Evolutionary conservation across 805 yeast genomes (phyloP).

Genomic region (Teunomyces funiuensis): DNA sequence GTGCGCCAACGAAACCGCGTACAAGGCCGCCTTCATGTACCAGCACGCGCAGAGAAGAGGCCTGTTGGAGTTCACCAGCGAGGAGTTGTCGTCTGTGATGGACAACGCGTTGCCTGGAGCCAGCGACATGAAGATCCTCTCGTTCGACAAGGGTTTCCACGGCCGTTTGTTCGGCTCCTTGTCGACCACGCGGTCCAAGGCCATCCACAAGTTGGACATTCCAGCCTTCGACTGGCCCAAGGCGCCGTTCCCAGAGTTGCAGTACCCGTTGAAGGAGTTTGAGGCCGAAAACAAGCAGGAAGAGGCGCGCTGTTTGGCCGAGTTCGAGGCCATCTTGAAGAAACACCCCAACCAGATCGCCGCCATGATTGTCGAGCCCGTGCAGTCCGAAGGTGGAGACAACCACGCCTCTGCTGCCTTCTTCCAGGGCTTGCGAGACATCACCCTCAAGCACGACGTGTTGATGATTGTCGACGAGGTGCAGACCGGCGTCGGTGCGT

Average conservation of each 20-base stretch:
- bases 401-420: constrained; percentile 64
- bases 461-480: constrained; percentile 71
- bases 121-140: constrained; percentile 52
- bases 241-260: constrained; percentile 46
- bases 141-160: constrained; percentile 56
- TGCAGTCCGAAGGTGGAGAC: constrained; percentile 77
- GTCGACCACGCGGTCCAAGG: constrained; percentile 56
- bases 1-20: constrained; percentile 69
- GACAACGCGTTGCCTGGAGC: constrained; percentile 52
- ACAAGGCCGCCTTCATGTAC: constrained; percentile 69
- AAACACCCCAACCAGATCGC: constrained; percentile 47
- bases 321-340: constrained; percentile 39
- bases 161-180: constrained; percentile 57
- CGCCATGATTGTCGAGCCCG: constrained; percentile 57
- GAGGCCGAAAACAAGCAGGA: constrained; percentile 44
- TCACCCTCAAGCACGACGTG: constrained; percentile 56
- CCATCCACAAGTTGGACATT: constrained; percentile 56
- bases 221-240: constrained; percentile 63
- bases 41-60: constrained; percentile 58
- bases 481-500: constrained; percentile 74
- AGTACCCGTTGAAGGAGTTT: constrained; percentile 39
- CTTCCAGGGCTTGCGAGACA: constrained; percentile 61
- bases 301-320: constrained; percentile 48
- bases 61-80: constrained; percentile 40
- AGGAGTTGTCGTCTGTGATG: constrained; percentile 51